A percentile compares a stretch with the other conserved stretches of the same genome.
phyloP scores from a whole-genome alignment of 441 rosid species.

The Arabidopsis hybrid region DNA sequence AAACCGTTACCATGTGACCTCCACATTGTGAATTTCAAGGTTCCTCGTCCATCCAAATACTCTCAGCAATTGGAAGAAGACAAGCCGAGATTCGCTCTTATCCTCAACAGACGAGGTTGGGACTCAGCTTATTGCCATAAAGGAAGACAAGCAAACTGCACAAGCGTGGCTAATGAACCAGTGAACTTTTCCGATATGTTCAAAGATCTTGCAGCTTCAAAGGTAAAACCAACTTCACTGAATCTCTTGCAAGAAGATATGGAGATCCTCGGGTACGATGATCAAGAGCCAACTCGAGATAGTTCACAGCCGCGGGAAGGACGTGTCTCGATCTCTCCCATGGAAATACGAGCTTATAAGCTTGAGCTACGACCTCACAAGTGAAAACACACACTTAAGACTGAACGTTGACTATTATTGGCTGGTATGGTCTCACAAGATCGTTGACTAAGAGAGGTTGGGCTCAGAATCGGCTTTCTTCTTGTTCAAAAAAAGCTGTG shows the following conservation, averaged over 20 bases:
- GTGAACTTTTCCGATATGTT: conserved; percentile 75
- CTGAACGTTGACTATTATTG: conserved; percentile 19
- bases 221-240: conserved; percentile 77
- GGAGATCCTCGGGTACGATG: conserved; percentile 78
- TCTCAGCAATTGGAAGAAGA: conserved; percentile 61
- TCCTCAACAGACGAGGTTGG: conserved; percentile 78
- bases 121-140: conserved; percentile 73
- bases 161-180: conserved; percentile 65
- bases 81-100: conserved; percentile 69
- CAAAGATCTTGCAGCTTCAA: conserved; percentile 69
- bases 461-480: conserved; percentile 19
- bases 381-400: conserved; percentile 23
- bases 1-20: conserved; percentile 85
- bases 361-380: conserved; percentile 69
- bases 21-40: conserved; percentile 88
- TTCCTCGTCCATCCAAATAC: conserved; percentile 76
- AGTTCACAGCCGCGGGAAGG: conserved; percentile 61
- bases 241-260: conserved; percentile 88
- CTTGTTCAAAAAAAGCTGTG: conserved; percentile 22
- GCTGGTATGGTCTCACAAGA: conserved; percentile 33
- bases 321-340: conserved; percentile 68
- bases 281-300: conserved; percentile 55
- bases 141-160: conserved; percentile 71
- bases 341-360: conserved; percentile 97
- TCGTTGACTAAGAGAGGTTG: conserved; percentile 31